A percentile compares a stretch with the other conserved stretches of the same genome.
Conservation (phyloP, 2,329 filamentous ascomycete genomes). For the Phyllosticta ampelicida region DNA sequence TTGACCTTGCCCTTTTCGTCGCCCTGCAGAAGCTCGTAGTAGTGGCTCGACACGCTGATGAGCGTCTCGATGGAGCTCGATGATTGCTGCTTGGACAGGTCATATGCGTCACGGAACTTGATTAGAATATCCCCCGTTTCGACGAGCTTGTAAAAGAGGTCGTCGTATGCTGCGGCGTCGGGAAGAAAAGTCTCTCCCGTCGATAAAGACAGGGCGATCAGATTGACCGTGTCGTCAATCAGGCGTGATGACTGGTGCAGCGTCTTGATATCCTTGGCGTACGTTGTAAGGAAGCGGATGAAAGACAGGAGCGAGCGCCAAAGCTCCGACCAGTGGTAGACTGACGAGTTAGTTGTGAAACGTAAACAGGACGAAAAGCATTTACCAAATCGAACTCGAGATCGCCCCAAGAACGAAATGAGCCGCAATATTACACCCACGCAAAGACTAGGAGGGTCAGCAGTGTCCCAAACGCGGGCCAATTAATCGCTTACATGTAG, state of each 20-base stretch:
- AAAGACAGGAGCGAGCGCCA: constrained; percentile 84
- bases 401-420: constrained; percentile 72
- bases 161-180: constrained; percentile 78
- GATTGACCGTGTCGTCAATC: constrained; percentile 66
- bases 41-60: constrained; percentile 73
- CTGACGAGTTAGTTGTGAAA: constrained; percentile 18
- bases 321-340: constrained; percentile 91
- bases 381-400: constrained; percentile 59
- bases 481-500: constrained; percentile 46
- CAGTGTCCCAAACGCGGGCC: neutral
- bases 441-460: constrained; percentile 41
- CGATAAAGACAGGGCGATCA: constrained; percentile 74
- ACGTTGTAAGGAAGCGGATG: constrained; percentile 81
- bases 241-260: constrained; percentile 61
- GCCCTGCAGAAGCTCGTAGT: constrained; percentile 67
- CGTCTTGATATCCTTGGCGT: constrained; percentile 63
- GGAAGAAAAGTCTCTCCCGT: constrained; percentile 86
- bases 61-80: constrained; percentile 71
- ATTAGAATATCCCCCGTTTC: constrained; percentile 75
- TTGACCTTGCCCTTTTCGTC: constrained; percentile 38
- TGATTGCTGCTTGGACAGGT: constrained; percentile 26
- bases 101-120: constrained; percentile 73
- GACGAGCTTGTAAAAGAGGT: constrained; percentile 96
- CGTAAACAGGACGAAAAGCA: neutral
- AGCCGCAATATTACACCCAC: constrained; percentile 74